A percentile compares a stretch with the other conserved stretches of the same genome.
phyloP scores from a whole-genome alignment of 108 stramenopile genomes.

The Skeletonema potamos region DNA sequence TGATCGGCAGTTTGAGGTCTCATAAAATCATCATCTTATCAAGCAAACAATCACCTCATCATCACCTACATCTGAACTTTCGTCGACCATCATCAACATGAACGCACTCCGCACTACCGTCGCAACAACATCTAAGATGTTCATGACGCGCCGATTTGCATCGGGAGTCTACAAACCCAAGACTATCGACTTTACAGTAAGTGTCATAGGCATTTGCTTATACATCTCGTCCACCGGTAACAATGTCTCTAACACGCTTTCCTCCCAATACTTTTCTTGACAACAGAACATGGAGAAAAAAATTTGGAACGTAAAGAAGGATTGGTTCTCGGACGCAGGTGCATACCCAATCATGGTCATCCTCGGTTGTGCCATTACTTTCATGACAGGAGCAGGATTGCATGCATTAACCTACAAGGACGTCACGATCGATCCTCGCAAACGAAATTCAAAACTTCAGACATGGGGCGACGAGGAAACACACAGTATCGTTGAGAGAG shows the following conservation, averaged over 20 bases:
- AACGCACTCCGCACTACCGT: constrained; percentile 32
- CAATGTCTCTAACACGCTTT: background rate
- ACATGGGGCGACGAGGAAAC: constrained; percentile 41
- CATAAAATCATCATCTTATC: no score
- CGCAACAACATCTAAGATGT: constrained; percentile 8
- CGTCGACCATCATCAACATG: constrained; percentile 13
- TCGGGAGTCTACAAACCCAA: constrained; percentile 21
- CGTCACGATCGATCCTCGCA: constrained; percentile 52
- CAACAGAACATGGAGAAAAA: constrained; percentile 27
- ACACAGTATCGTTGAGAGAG: constrained; percentile 7
- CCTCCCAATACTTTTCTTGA: background rate
- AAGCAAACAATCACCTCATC: no score
- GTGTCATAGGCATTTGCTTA: background rate
- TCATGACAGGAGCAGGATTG: constrained; percentile 54
- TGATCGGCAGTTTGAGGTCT: no score
- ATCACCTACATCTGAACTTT: no score
- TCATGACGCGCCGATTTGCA: constrained; percentile 15
- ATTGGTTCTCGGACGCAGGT: constrained; percentile 62
- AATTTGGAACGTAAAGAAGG: constrained; percentile 31
- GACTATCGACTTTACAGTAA: constrained; percentile 27
- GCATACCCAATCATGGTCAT: constrained; percentile 70
- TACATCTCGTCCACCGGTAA: background rate
- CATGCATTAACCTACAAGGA: constrained; percentile 67
- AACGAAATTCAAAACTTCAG: constrained; percentile 45
- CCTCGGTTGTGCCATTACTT: constrained; percentile 55